Percentiles rank a stretch among this genome's conserved stretches.
These are phyloP conservation scores for Nicotiana tabacum DNA, from an alignment of 257 asterid species.

Conservation along the genomic window DNA sequence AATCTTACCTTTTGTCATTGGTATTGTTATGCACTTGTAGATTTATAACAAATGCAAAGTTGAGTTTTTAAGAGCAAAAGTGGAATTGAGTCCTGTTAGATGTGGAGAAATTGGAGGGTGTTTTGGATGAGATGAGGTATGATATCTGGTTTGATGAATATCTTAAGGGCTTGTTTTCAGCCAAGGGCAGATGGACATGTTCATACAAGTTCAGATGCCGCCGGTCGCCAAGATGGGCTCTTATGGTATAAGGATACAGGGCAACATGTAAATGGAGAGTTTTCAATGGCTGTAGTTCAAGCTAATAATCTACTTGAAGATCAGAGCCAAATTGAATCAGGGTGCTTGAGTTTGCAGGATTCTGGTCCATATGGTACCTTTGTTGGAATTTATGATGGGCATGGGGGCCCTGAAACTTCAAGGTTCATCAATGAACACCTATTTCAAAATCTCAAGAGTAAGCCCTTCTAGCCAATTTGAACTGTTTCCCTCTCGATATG, in stretches of 20 bases:
- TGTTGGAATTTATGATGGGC: constrained; percentile 72
- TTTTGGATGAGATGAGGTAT: constrained; percentile 79
- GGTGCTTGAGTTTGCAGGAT: constrained; percentile 49
- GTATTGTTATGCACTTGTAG: neutral
- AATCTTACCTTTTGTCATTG: neutral
- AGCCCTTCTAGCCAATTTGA: constrained; percentile 18
- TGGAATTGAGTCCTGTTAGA: constrained; percentile 22
- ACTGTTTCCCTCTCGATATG: neutral
- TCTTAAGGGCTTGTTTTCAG: constrained; percentile 61
- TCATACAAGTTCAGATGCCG: constrained; percentile 44
- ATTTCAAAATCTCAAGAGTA: constrained; percentile 65
- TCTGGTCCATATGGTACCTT: constrained; percentile 68
- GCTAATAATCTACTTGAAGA: constrained; percentile 71
- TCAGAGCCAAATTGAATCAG: constrained; percentile 71
- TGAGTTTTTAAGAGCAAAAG: neutral
- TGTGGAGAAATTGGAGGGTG: constrained; percentile 47
- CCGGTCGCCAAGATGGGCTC: constrained; percentile 63
- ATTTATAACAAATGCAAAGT: neutral
- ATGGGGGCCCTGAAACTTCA: constrained; percentile 71
- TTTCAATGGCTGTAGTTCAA: constrained; percentile 81
- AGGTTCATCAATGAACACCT: constrained; percentile 56
- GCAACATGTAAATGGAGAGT: constrained; percentile 62
- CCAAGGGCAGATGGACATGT: constrained; percentile 41
- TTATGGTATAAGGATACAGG: constrained; percentile 72
- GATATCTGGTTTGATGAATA: constrained; percentile 55